Evolutionary conservation across 495 filamentous ascomycete species (phyloP).

Genomic region (Emericellopsis terricola): DNA sequence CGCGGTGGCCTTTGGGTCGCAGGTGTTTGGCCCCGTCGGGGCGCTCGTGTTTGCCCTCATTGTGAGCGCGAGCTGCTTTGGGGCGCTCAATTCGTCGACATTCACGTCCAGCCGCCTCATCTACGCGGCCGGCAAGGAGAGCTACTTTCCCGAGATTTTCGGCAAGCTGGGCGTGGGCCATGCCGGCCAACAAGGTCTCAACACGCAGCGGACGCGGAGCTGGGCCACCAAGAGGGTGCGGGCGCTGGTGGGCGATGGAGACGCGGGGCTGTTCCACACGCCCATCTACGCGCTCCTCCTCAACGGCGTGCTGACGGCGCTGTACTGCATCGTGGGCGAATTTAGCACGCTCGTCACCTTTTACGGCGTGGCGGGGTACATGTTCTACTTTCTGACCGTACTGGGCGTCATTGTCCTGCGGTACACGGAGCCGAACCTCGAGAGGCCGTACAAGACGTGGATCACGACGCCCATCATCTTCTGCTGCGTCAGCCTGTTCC

Average conservation of each 20-base stretch:
- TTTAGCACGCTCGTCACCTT: constrained; percentile 88
- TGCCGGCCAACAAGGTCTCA: constrained; percentile 11
- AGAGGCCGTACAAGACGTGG: constrained; percentile 87
- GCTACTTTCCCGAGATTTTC: constrained; percentile 73
- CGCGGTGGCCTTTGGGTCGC: constrained; percentile 79
- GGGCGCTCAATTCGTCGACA: constrained; percentile 83
- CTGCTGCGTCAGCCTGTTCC: constrained; percentile 89
- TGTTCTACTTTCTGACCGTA: constrained; percentile 92
- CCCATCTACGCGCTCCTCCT: constrained; percentile 79
- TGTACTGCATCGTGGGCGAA: constrained; percentile 72
- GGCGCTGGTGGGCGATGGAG: constrained; percentile 39
- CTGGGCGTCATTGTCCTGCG: constrained; percentile 81
- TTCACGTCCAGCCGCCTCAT: constrained; percentile 86
- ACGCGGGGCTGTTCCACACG: constrained; percentile 56
- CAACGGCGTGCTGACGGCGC: constrained; percentile 50
- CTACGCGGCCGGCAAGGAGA: constrained; percentile 89
- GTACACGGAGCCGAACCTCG: constrained; percentile 72
- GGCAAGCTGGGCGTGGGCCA: constrained; percentile 59
- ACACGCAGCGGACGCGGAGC: constrained; percentile 35
- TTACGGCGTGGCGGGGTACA: constrained; percentile 91
- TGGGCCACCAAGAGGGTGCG: constrained; percentile 39
- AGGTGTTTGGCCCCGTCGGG: constrained; percentile 74
- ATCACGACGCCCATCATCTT: constrained; percentile 94
- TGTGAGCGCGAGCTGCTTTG: constrained; percentile 76
- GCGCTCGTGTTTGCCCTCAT: constrained; percentile 75